These are phyloP conservation scores for Blastobotrys mokoenaii DNA, from an alignment of 805 yeast genomes.

Conservation along the genomic window DNA sequence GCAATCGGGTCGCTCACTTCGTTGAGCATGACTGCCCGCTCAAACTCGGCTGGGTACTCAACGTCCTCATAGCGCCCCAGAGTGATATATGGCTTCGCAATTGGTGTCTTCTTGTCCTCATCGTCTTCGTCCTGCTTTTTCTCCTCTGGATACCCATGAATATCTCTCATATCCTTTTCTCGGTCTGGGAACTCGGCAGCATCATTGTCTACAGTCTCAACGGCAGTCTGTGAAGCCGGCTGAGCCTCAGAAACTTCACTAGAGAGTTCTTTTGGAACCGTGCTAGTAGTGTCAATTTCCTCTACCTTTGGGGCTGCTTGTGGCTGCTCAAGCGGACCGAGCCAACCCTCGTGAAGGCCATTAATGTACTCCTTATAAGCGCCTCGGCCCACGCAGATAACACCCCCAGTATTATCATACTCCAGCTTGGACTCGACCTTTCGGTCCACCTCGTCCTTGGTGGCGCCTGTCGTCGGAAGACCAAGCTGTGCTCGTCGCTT, in stretches of 20 bases:
- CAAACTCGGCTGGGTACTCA: constrained; percentile 53
- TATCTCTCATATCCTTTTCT: constrained; percentile 13
- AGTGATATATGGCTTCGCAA: constrained; percentile 55
- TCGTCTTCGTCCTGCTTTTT: constrained; percentile 8
- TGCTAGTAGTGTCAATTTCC: not conserved
- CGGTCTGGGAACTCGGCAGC: constrained; percentile 15
- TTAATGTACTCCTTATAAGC: constrained; percentile 85
- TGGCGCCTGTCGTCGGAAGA: constrained; percentile 18
- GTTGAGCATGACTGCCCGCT: constrained; percentile 23
- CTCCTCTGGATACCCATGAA: constrained; percentile 10
- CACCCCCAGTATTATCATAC: constrained; percentile 60
- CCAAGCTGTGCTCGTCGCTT: constrained; percentile 41
- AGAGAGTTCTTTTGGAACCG: too few species aligned
- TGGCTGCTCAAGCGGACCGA: constrained; percentile 75
- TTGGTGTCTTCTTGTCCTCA: constrained; percentile 33
- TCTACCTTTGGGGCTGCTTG: constrained; percentile 18
- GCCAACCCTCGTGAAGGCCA: constrained; percentile 89
- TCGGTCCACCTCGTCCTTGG: constrained; percentile 25
- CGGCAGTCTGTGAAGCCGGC: constrained; percentile 1
- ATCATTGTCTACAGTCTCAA: constrained; percentile 9
- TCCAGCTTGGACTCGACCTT: constrained; percentile 27
- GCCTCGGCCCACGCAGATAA: constrained; percentile 89
- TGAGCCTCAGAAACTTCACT: not conserved
- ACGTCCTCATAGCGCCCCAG: constrained; percentile 50
- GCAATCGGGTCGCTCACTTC: constrained; percentile 49